Evolutionary conservation across 164 flowering plant species (phyloP).

Genomic region (Litsea cubeba): DNA sequence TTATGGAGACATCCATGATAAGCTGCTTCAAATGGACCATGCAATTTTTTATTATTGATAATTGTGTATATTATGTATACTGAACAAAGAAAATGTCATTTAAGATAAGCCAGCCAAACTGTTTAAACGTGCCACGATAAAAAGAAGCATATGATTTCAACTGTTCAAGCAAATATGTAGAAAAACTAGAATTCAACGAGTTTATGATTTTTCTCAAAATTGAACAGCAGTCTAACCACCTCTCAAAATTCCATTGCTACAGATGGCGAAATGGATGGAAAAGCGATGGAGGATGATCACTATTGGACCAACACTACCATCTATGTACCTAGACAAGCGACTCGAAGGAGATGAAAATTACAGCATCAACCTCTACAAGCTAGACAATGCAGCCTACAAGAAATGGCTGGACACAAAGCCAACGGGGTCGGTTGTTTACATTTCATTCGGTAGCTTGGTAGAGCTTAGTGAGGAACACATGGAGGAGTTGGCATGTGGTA

Average conservation of each 20-base stretch:
- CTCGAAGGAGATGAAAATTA: conserved; percentile 19
- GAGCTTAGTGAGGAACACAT: conserved; percentile 16
- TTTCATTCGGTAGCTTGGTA: conserved; percentile 33
- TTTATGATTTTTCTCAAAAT: too few species aligned
- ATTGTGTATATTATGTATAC: not conserved
- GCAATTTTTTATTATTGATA: not conserved
- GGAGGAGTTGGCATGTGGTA: conserved; percentile 29
- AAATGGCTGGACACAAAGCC: conserved; percentile 23
- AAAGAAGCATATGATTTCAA: not conserved
- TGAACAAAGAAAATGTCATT: not conserved
- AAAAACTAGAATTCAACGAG: not conserved
- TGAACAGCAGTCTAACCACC: not conserved
- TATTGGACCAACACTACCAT: conserved; percentile 41
- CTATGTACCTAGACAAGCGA: conserved; percentile 24
- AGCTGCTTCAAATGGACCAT: not conserved
- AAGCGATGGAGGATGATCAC: conserved; percentile 10
- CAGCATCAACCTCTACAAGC: conserved; percentile 23
- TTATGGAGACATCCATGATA: too few species aligned
- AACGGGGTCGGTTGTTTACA: conserved; percentile 24
- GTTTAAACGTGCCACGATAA: not conserved
- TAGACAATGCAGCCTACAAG: conserved; percentile 13
- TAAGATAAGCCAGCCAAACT: not conserved
- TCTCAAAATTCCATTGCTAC: not conserved
- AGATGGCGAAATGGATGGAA: conserved; percentile 16
- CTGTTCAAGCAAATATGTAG: not conserved